phyloP scores from a whole-genome alignment of 148 eudicot species.

The Nepenthes mirabilis region DNA sequence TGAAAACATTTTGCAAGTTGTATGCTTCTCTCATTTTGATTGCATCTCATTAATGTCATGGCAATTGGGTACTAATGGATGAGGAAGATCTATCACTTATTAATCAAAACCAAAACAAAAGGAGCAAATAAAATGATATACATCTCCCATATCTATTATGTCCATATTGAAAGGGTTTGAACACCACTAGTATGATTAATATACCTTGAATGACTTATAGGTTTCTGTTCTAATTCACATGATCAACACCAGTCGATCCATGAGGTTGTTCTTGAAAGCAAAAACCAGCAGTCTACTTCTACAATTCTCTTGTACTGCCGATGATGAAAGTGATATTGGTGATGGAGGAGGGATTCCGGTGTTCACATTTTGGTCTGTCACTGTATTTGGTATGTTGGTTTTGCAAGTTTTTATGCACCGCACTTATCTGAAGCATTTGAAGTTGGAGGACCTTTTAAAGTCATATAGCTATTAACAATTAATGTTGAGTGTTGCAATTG shows the following conservation, averaged over 20 bases:
- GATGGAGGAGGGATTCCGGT: slow-evolving; percentile 85
- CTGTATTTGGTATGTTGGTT: slow-evolving; percentile 53
- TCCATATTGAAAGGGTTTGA: not conserved
- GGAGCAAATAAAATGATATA: no score
- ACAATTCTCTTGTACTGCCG: slow-evolving; percentile 43
- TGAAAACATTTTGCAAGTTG: no score
- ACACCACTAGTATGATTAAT: not conserved
- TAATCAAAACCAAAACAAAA: no score
- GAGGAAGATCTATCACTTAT: no score
- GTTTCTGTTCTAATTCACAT: slow-evolving; percentile 42
- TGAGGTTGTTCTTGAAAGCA: slow-evolving; percentile 58
- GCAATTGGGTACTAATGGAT: no score
- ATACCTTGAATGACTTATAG: slow-evolving; percentile 18
- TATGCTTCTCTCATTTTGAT: no score
- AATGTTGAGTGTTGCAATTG: no score
- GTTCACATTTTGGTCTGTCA: slow-evolving; percentile 44
- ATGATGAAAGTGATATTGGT: slow-evolving; percentile 49
- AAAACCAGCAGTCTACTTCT: slow-evolving; percentile 38
- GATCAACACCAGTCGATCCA: slow-evolving; percentile 45
- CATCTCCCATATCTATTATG: not conserved
- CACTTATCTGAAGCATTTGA: no score
- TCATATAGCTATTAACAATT: no score
- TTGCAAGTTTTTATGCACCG: not conserved
- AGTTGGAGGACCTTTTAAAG: no score
- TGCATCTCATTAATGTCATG: no score